Base-by-base conservation (phyloP, 177 flowering plant species). In the Vitis hybrid region DNA sequence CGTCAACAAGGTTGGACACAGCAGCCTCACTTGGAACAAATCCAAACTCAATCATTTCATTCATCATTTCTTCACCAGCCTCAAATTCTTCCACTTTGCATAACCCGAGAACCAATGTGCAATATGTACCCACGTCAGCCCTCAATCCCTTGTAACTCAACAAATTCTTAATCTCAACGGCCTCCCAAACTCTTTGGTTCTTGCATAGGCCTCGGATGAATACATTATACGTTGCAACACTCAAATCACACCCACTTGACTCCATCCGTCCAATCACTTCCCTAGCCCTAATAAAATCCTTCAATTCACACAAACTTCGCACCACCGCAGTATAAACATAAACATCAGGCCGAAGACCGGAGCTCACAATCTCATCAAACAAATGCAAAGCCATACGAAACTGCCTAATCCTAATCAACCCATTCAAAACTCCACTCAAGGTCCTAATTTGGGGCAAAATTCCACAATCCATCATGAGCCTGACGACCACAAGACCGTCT, bases 151-250 rank as follows among this genome's bases (percentile, higher is more conserved):
- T 89, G 1, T 4, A 10, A 26, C 69, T 31, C 65, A 90, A 72
- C 20, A 3, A 64, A 62, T 81, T 85, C 87, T 90, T 93, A 22
- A 89, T 70, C 71, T 86, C 86, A 22, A 91, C 39, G n/a, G 94
- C 99, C 77, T 91, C 92, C 67, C 51, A 62, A 56, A 71, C 86
- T 70, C 85, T 80, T 58, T 67, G 70, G 67, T 67, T 69, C 81
- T 82, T 92, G 73, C 97, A 94, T 16, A 94, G 83, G 13, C 94
- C 92, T 65, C 85, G 85, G 65, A 94, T 90, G 80, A 92, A 74
- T 63, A 84, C 86, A 84, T 94, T 94, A 72, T 87, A 90, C 4
- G 77, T 60, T 5, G 87, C 90, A 20, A 92, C 73, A 81, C 76
- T 88, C 73, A 84, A 73, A 5, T 71, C 77, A 68, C 83, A 75